phyloP scores from a whole-genome alignment of 2,329 filamentous ascomycete species.

The Talaromyces verruculosus region DNA sequence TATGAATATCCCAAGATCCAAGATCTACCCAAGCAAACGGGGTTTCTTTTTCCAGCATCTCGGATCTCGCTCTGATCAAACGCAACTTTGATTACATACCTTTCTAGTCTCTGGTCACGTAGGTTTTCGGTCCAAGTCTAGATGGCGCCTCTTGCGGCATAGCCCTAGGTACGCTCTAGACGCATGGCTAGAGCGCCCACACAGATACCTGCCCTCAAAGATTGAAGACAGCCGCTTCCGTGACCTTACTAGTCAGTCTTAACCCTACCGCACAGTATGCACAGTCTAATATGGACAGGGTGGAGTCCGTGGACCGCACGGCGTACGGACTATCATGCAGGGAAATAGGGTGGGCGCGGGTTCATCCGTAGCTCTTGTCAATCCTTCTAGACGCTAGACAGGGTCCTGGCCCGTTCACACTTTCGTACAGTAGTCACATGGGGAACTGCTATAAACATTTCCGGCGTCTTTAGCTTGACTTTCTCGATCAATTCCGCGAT shows the following conservation, averaged over 20 bases:
- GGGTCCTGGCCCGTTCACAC: neutral
- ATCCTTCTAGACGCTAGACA: constrained; percentile 12
- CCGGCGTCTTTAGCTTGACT: constrained; percentile 7
- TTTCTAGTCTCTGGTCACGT: neutral
- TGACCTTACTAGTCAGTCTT: neutral
- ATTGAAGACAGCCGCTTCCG: neutral
- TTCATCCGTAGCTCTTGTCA: neutral
- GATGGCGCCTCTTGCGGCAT: neutral
- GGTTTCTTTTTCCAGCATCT: neutral
- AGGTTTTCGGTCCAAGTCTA: neutral
- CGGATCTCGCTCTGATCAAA: neutral
- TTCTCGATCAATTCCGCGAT: neutral
- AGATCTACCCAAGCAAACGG: neutral
- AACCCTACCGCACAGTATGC: neutral
- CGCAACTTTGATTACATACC: neutral
- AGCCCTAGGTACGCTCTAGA: neutral
- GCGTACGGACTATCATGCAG: constrained; percentile 12
- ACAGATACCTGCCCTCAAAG: constrained; percentile 3
- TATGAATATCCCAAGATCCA: neutral
- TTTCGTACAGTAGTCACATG: constrained; percentile 7
- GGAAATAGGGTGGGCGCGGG: neutral
- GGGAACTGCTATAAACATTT: constrained; percentile 10
- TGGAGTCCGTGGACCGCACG: neutral
- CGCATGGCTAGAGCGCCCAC: neutral
- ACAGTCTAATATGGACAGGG: neutral